phyloP scores from a whole-genome alignment of 768 basidiomycete genomes.

The Suillus ampliporus region DNA sequence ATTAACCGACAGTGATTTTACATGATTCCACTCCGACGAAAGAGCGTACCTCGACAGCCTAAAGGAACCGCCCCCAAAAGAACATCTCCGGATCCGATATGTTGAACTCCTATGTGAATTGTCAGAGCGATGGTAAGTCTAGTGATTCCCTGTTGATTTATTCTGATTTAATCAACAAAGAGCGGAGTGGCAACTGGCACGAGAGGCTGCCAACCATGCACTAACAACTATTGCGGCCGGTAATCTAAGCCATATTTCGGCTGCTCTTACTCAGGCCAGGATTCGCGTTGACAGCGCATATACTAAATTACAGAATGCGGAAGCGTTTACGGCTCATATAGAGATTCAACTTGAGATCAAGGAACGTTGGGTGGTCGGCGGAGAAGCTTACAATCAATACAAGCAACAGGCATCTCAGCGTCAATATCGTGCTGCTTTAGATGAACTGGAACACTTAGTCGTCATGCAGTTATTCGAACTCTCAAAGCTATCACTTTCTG shows the following conservation, averaged over 20 bases:
- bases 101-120: conserved; percentile 5
- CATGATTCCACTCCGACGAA: not conserved
- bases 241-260: not conserved
- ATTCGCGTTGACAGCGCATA: conserved; percentile 8
- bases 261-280: conserved; percentile 1
- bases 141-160: too few relatives aligned
- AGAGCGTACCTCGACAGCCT: not conserved
- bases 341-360: conserved; percentile 7
- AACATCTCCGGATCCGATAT: not conserved
- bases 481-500: conserved; percentile 24
- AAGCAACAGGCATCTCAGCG: not conserved
- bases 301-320: conserved; percentile 9
- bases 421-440: conserved; percentile 18
- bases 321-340: conserved; percentile 7
- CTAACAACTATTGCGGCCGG: not conserved
- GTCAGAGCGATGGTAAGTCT: not conserved
- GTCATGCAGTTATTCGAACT: conserved; percentile 38
- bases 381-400: conserved; percentile 10
- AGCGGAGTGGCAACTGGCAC: not conserved
- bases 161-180: too few relatives aligned
- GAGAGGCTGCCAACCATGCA: not conserved
- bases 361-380: conserved; percentile 6
- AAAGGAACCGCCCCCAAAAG: not conserved
- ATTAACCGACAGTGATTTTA: too few relatives aligned
- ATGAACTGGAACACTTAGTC: conserved; percentile 36